Base-by-base conservation (phyloP, 352 stramenopile genomes). In the Pseudoperonospora humuli region DNA sequence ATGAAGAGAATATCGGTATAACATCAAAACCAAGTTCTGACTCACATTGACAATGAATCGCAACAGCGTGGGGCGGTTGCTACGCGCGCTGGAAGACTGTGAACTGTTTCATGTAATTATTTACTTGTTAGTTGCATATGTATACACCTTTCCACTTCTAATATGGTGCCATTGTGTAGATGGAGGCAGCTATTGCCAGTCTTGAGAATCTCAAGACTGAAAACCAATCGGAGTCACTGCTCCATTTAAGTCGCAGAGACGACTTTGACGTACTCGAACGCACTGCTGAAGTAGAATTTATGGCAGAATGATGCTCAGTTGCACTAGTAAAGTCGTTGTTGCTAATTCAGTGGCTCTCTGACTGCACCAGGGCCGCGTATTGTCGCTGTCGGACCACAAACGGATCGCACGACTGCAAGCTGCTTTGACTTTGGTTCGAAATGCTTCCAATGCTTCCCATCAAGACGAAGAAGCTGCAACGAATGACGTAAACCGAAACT, bases 351-450 rank as follows among this genome's bases (percentile, higher is more conserved):
- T 36, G 26, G 3, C 13, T 19, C 19, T 44, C 38, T 45, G 19
- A 41, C 27, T 45, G 13, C 21, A 7, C 5, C 18, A 63, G 34
- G 48, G 57, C 15, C 61, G 54, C 35, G 49, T 72, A 9, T 28
- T 78, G 40, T 60, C 54, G 5, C 45, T 78, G 36, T 47, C 53
- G 27, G 77, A 89, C 42, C 74, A 89, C 59, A 81, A 78, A 35
- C 54, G 53, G 9, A 78, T 89, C 54, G 64, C 70, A 28, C 68
- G 66, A 45, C 18, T 86, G 11, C 61, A 75, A 40, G 48, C 31
- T 5, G 61, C 74, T 35, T 60, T 78, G 50, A 42, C 10, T 31
- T 39, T 36, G 10, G 28, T 73, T 23, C 45, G 10, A 0, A 44
- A 55, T 14, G 55, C 63, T 17, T 70, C 67, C 20, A 7, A 38